Percentiles rank a stretch among this genome's conserved stretches.
Conservation (phyloP, 495 filamentous ascomycete species). For the Gamarada debralockiae region DNA sequence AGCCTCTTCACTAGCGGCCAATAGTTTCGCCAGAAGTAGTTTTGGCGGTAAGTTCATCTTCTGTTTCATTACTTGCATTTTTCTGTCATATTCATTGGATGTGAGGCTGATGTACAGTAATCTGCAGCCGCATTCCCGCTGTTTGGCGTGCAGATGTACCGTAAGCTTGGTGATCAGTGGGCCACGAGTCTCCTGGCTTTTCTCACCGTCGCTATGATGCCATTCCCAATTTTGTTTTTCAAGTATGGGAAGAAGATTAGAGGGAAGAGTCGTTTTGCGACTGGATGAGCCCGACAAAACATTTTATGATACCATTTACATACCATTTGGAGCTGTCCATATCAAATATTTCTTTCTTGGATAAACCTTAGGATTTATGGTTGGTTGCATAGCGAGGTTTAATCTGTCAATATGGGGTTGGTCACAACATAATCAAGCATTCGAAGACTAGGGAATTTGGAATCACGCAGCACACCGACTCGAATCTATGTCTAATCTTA, state of each 20-base stretch:
- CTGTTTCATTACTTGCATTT: background rate
- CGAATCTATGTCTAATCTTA: slow-evolving; percentile 2
- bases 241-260: slow-evolving; percentile 44
- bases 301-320: background rate
- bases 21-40: slow-evolving; percentile 74
- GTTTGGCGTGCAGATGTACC: slow-evolving; percentile 49
- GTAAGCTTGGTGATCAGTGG: slow-evolving; percentile 47
- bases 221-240: slow-evolving; percentile 40
- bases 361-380: background rate
- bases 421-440: too few species aligned
- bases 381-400: background rate
- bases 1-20: slow-evolving; percentile 83
- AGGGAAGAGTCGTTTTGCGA: slow-evolving; percentile 43
- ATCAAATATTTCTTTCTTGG: background rate
- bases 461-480: background rate
- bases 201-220: slow-evolving; percentile 42
- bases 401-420: background rate
- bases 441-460: background rate
- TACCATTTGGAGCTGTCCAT: too few species aligned
- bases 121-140: slow-evolving; percentile 40
- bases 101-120: slow-evolving; percentile 14
- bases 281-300: background rate
- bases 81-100: slow-evolving; percentile 1
- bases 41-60: slow-evolving; percentile 71
- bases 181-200: slow-evolving; percentile 45